Base-by-base conservation (phyloP, 1,284 basidiomycete species). In the Cerioporus squamosus region DNA sequence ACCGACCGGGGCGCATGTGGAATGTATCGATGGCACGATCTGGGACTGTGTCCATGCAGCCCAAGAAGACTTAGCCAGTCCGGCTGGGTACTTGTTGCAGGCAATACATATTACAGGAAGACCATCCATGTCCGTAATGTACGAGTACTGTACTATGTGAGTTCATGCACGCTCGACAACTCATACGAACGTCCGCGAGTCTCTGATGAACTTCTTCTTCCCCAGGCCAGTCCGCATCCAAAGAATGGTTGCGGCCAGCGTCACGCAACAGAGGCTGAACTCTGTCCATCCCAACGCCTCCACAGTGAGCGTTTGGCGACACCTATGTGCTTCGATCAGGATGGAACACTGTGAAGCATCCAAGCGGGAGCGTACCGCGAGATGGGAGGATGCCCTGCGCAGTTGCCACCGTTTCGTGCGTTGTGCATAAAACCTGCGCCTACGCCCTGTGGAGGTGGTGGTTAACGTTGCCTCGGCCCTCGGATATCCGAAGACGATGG, bases 201-300 rank as follows among this genome's bases (percentile, higher is more conserved):
- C 77, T 70, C 78, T 78, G 64, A 81, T 77, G 66, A 77, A 75
- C 54, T 70, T 74, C 65, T 76, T 75, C 66, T 76, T 79, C 55
- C 74, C 56, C 10, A 64, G 50, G 23, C 66, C 78, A 31, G 74
- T 75, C 18, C 75, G 75, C 64, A 88, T 74, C 88, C 89, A 91
- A 61, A 84, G 63, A 61, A 85, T 79, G 14, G 89, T 88, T 31
- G 79, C 77, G 6, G 80, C 51, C 47, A 90, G 70, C 10, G 86
- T 85, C 56, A 86, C 53, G n/a, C 79, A 61, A 62, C 85, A 87
- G n/a, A 92, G 70, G n/a, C 78, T 80, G 61, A 90, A 85, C 63
- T 90, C 87, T 49, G 85, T 83, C 89, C 90, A 91, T 6, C 88
- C 88, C 23, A 91, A 69, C 1, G 85, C 86, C 71, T 88, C 86